Base-by-base conservation (phyloP, 2,329 filamentous ascomycete genomes). In the Colletotrichum camelliae region DNA sequence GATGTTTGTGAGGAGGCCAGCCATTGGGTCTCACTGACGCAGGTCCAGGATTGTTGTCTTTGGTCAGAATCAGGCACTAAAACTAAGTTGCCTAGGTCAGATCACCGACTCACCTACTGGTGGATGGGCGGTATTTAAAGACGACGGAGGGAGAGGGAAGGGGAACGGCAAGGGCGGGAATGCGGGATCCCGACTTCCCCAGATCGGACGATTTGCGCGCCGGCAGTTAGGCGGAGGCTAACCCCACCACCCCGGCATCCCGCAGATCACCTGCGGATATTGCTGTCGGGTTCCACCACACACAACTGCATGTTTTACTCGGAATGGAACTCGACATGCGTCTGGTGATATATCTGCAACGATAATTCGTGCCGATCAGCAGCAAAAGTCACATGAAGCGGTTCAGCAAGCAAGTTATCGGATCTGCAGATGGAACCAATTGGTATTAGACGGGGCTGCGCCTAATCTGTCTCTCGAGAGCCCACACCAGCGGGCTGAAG, bases 151-250 rank as follows among this genome's bases (percentile, higher is more conserved):
- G 33, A 16, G 67, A 48, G 27, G 35, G 57, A 13, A 73, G 67
- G 48, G 35, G 33, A 65, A 48, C 43, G 43, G 33, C 70, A 24
- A 31, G 58, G 73, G 70, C 64, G 70, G 72, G 39, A 64, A 57
- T 68, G 73, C 64, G 73, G 70, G 74, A 64, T 74, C 43, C 74
- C 43, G 33, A 18, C 57, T 75, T 74, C 64, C 70, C 58, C 74
- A 75, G 74, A 74, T 73, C 74, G 74, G 70, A 68, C 31, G 70
- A 65, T 65, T 27, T 31, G 57, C 65, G 21, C 43, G n/a, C 24
- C 48, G 18, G 37, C 55, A 62, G 74, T 64, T 52, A 33, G 73
- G 64, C 21, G 57, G 43, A 65, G 57, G 64, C 39, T 24, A 62
- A 48, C 57, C 35, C 70, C 64, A 62, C 57, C 60, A 64, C 15